Conservation (phyloP, 1,284 basidiomycete species). For the Leccinum griseonigrum region DNA sequence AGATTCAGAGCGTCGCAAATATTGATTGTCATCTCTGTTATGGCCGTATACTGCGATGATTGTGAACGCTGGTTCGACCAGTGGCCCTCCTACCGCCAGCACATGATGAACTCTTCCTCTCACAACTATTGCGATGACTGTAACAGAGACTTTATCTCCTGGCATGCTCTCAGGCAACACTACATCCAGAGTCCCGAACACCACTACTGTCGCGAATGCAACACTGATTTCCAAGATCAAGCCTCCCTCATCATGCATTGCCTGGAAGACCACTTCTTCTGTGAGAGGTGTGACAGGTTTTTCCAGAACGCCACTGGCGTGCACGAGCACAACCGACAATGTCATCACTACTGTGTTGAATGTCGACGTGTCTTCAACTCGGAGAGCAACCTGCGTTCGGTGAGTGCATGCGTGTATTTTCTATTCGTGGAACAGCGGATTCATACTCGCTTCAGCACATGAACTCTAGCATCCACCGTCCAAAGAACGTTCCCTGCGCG, state of each 20-base stretch:
- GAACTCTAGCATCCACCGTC: constrained; percentile 39
- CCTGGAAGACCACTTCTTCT: constrained; percentile 39
- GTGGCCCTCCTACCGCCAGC: constrained; percentile 21
- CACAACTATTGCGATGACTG: constrained; percentile 26
- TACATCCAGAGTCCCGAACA: constrained; percentile 24
- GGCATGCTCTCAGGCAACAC: constrained; percentile 22
- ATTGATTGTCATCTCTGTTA: no score
- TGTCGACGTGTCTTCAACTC: constrained; percentile 45
- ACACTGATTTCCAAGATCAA: constrained; percentile 32
- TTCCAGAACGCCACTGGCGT: constrained; percentile 40
- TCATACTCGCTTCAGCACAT: constrained; percentile 30
- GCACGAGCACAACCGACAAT: constrained; percentile 47
- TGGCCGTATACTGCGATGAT: constrained; percentile 21
- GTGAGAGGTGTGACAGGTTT: constrained; percentile 38
- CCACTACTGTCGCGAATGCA: constrained; percentile 45
- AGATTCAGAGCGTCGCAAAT: not conserved
- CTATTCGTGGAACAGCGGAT: not conserved
- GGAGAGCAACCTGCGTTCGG: constrained; percentile 34
- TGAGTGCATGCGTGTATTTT: not conserved
- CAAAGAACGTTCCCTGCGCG: constrained; percentile 39
- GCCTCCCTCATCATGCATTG: constrained; percentile 35
- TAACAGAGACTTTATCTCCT: constrained; percentile 19
- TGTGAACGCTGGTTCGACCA: constrained; percentile 19
- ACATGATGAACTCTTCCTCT: constrained; percentile 18
- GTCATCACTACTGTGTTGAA: constrained; percentile 45